These are phyloP conservation scores for Tardiomyces blankii DNA, from an alignment of 1,139 yeast genomes.

Conservation along the genomic window DNA sequence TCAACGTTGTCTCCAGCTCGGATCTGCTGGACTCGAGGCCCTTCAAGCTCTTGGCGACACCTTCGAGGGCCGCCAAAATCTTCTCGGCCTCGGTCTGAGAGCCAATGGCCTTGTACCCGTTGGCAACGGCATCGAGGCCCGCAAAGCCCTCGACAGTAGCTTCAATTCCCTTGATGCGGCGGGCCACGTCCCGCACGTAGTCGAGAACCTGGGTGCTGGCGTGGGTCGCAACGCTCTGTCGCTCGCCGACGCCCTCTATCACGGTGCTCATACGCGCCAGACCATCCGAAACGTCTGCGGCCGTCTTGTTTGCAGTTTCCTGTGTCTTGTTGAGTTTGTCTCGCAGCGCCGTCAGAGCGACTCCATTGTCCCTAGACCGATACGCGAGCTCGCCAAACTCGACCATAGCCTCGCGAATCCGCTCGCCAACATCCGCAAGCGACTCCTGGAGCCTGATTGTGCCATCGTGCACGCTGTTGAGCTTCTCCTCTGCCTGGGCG, in stretches of 20 bases:
- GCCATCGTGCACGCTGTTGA: conserved; percentile 26
- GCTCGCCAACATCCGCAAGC: conserved; percentile 21
- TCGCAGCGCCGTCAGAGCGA: conserved; percentile 27
- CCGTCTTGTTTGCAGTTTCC: conserved; percentile 8
- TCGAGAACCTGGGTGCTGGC: conserved; percentile 16
- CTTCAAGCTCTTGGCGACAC: neutral
- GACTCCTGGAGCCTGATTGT: conserved; percentile 22
- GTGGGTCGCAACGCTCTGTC: conserved; percentile 13
- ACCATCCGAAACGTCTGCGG: conserved; percentile 12
- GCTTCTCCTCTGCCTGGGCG: conserved; percentile 17
- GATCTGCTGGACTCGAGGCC: neutral
- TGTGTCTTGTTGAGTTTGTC: conserved; percentile 15
- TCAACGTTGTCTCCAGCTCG: neutral
- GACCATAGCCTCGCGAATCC: conserved; percentile 29
- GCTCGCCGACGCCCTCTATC: conserved; percentile 15
- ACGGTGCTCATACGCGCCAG: conserved; percentile 10
- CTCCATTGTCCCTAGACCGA: conserved; percentile 34
- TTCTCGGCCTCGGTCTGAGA: neutral
- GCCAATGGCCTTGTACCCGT: neutral
- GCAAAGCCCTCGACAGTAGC: neutral
- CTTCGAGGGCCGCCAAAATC: neutral
- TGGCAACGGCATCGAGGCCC: neutral
- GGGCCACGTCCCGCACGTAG: conserved; percentile 4
- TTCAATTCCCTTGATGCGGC: neutral
- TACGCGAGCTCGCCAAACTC: conserved; percentile 31